Conservation (phyloP, 1,139 yeast genomes). For the Lodderomyces orthopsilosis region DNA sequence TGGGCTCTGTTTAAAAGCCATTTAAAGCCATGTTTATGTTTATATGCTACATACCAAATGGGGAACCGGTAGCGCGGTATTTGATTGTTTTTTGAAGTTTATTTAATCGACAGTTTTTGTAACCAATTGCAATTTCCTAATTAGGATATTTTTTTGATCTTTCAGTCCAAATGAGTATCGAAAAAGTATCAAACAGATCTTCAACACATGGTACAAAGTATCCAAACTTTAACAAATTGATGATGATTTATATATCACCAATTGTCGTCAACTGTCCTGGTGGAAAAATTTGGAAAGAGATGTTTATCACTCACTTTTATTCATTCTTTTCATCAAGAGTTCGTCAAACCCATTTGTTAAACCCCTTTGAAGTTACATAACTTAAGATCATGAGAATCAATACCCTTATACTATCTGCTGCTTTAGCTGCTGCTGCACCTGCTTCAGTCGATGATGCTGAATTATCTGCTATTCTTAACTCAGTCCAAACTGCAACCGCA, state of each 20-base stretch:
- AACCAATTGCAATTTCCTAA: not conserved
- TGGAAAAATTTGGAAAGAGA: too few relatives aligned
- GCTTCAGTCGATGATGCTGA: not conserved
- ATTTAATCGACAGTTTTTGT: not conserved
- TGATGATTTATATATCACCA: not conserved
- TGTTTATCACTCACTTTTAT: not conserved
- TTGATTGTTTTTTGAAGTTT: not conserved
- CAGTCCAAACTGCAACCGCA: not conserved
- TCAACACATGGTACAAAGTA: not conserved
- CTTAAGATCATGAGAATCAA: not conserved
- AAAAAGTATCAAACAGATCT: not conserved
- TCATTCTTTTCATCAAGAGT: conserved; percentile 1
- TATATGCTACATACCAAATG: not conserved
- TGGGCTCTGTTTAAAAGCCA: not conserved
- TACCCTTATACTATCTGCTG: not conserved
- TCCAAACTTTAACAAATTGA: not conserved
- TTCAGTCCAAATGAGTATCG: not conserved
- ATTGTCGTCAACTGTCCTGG: too few relatives aligned
- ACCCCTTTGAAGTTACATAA: not conserved
- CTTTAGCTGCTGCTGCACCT: not conserved
- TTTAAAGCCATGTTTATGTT: not conserved
- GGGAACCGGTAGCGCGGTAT: not conserved
- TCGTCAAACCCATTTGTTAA: too few relatives aligned
- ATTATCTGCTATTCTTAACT: not conserved
- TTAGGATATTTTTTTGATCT: not conserved